Percentiles rank a stretch among this genome's conserved stretches.
These are phyloP conservation scores for Haplosporangium sp. DNA, from an alignment of 371 early-diverging fungal genomes.

Conservation along the genomic window DNA sequence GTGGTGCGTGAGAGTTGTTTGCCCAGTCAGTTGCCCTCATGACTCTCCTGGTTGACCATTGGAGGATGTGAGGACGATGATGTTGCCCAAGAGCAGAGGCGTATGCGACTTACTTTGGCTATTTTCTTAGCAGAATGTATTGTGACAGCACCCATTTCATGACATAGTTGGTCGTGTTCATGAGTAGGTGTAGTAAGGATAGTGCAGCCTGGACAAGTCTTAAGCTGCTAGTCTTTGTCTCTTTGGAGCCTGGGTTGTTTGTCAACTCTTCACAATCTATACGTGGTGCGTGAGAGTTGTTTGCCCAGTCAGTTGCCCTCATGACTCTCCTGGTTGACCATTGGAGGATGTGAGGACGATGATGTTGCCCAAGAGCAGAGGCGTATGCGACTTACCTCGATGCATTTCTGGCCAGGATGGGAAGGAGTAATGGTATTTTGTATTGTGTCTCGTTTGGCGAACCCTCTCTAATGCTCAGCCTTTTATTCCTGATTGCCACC, in stretches of 20 bases:
- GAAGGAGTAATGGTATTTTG: too few species aligned
- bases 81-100: constrained; percentile 47
- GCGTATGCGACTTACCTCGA: constrained; percentile 27
- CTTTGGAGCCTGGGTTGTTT: constrained; percentile 35
- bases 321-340: constrained; percentile 41
- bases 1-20: constrained; percentile 44
- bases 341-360: constrained; percentile 24
- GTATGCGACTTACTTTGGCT: constrained; percentile 36
- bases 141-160: constrained; percentile 39
- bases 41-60: constrained; percentile 41
- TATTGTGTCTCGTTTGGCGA: constrained; percentile 5
- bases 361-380: constrained; percentile 37
- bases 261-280: constrained; percentile 45
- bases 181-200: constrained; percentile 41
- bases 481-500: not conserved
- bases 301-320: constrained; percentile 33
- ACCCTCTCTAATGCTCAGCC: constrained; percentile 1
- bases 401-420: constrained; percentile 31
- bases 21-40: constrained; percentile 34
- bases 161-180: constrained; percentile 44
- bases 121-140: constrained; percentile 16
- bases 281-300: constrained; percentile 43
- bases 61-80: constrained; percentile 27
- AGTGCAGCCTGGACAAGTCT: constrained; percentile 44
- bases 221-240: constrained; percentile 45